Percentiles rank a stretch among this genome's conserved stretches.
Conservation (phyloP, 1,139 yeast genomes). For the Magnusiomyces fungicola region DNA sequence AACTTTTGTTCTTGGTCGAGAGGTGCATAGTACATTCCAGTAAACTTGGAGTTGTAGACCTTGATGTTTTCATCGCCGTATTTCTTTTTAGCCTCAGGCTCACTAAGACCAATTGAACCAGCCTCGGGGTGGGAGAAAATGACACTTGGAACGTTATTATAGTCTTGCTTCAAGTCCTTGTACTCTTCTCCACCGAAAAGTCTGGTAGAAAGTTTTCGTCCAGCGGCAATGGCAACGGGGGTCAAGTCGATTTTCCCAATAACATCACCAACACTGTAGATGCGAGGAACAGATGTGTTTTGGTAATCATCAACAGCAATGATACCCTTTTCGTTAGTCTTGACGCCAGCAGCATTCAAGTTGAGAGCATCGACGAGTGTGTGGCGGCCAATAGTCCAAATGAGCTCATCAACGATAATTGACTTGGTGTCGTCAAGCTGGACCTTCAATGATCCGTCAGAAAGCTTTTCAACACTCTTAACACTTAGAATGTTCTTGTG, state of each 20-base stretch:
- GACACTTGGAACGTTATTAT: conserved; percentile 77
- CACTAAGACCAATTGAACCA: conserved; percentile 84
- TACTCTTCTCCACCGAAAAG: conserved; percentile 72
- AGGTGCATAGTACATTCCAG: conserved; percentile 92
- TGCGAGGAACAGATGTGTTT: conserved; percentile 61
- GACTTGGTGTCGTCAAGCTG: background rate
- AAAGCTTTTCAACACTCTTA: conserved; percentile 50
- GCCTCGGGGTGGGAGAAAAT: conserved; percentile 97
- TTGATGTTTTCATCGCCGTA: conserved; percentile 79
- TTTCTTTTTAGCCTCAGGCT: conserved; percentile 64
- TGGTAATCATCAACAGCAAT: conserved; percentile 82
- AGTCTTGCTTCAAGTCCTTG: conserved; percentile 70
- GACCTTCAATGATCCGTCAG: conserved; percentile 49
- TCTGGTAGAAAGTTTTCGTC: conserved; percentile 86
- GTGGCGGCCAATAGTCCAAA: conserved; percentile 93
- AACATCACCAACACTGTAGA: conserved; percentile 89
- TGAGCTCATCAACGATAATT: conserved; percentile 47
- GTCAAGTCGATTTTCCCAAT: conserved; percentile 83
- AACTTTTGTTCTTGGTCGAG: conserved; percentile 56
- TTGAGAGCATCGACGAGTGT: conserved; percentile 62
- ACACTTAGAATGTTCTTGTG: conserved; percentile 59
- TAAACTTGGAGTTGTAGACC: conserved; percentile 73
- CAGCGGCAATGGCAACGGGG: conserved; percentile 98
- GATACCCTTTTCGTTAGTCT: conserved; percentile 47
- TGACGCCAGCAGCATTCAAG: conserved; percentile 66